Evolutionary conservation across 2,329 filamentous ascomycete genomes (phyloP).

Genomic region (Leptographium wingfieldii): DNA sequence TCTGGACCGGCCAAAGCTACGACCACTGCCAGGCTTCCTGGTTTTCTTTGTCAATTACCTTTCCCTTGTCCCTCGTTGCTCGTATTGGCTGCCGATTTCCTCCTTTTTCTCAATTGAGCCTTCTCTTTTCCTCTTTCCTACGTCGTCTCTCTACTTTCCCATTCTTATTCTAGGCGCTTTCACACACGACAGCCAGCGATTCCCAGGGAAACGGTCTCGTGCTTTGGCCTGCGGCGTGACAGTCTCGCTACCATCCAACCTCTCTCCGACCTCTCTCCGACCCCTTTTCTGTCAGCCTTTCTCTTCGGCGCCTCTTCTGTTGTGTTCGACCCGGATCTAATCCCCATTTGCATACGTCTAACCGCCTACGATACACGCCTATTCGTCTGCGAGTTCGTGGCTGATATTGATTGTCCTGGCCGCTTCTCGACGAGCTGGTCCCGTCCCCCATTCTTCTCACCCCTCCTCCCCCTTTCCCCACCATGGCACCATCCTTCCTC

Average conservation of each 20-base stretch:
- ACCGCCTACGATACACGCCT: neutral
- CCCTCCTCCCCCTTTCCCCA: neutral
- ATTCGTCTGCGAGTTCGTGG: too few relatives aligned
- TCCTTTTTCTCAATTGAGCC: neutral
- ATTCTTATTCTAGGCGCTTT: neutral
- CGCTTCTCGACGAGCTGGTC: too few relatives aligned
- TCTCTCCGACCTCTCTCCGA: neutral
- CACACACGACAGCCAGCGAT: neutral
- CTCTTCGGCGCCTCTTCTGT: neutral
- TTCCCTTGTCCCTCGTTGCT: neutral
- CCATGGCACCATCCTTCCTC: conserved; percentile 54
- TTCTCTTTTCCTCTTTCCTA: neutral
- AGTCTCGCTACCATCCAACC: neutral
- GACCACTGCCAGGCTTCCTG: neutral
- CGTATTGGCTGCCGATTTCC: neutral
- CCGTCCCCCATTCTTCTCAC: neutral
- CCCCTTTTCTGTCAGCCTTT: neutral
- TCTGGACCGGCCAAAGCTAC: too few relatives aligned
- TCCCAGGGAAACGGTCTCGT: neutral
- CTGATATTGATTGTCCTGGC: too few relatives aligned
- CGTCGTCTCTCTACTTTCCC: neutral
- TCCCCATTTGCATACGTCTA: too few relatives aligned
- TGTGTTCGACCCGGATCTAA: neutral
- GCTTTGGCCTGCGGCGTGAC: neutral
- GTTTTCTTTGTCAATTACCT: neutral